Conservation (phyloP, 495 filamentous ascomycete species). For the Penicillium roqueforti region DNA sequence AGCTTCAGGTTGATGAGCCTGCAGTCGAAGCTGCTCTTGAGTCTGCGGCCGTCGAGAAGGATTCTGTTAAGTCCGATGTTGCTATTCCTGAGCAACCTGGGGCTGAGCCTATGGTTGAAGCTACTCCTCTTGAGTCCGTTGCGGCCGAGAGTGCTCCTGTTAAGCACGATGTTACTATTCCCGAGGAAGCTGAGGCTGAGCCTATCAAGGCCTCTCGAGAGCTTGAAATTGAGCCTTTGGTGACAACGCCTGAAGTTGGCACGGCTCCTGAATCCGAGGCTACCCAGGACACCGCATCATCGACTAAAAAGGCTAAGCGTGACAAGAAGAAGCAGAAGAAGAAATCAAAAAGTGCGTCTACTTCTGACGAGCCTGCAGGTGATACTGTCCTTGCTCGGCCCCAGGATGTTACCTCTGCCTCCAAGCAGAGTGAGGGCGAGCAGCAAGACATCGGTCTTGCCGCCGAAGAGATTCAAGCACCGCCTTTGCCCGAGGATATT, state of each 20-base stretch:
- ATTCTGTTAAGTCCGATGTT: not conserved
- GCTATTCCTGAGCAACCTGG: not conserved
- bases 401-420: not conserved
- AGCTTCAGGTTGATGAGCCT: not conserved
- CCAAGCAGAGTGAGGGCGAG: not conserved
- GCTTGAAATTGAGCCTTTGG: not conserved
- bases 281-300: conserved; percentile 11
- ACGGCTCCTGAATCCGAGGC: conserved; percentile 6
- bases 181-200: not conserved
- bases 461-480: not conserved
- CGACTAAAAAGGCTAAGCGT: conserved; percentile 35
- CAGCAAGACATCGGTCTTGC: conserved; percentile 2
- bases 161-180: not conserved
- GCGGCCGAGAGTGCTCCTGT: not conserved
- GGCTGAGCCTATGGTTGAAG: not conserved
- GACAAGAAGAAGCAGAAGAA: conserved; percentile 39
- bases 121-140: too few relatives aligned
- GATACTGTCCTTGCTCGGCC: not conserved
- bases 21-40: not conserved
- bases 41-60: not conserved
- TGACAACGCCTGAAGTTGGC: not conserved
- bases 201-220: not conserved
- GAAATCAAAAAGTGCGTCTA: conserved; percentile 25
- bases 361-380: conserved; percentile 4
- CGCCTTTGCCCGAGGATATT: not conserved